Percentiles rank a stretch among this genome's conserved stretches.
These are phyloP conservation scores for Oidiodendron maius DNA, from an alignment of 495 filamentous ascomycete species.

Conservation along the genomic window DNA sequence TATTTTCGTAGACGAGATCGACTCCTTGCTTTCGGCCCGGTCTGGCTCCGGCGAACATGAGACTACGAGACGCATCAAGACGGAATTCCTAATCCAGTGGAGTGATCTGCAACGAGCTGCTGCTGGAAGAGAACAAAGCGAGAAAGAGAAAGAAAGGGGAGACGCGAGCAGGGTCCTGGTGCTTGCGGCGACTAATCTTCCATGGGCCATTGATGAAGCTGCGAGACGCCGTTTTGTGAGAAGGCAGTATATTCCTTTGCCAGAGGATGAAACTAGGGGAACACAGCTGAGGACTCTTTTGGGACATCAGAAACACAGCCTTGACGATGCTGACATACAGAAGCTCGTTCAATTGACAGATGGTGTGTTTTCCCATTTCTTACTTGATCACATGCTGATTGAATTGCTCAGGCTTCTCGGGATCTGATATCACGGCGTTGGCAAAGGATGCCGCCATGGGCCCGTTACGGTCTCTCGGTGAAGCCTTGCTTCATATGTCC, in stretches of 20 bases:
- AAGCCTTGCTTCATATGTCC: slow-evolving; percentile 80
- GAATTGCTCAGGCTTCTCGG: slow-evolving; percentile 70
- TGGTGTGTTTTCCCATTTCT: slow-evolving; percentile 46
- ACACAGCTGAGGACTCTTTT: slow-evolving; percentile 73
- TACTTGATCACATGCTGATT: slow-evolving; percentile 2
- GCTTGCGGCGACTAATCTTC: slow-evolving; percentile 91
- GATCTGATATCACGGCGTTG: slow-evolving; percentile 93
- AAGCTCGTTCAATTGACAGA: slow-evolving; percentile 78
- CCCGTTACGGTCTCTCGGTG: slow-evolving; percentile 83
- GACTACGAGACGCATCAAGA: slow-evolving; percentile 90
- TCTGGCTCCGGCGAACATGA: slow-evolving; percentile 85
- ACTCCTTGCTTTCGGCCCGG: slow-evolving; percentile 83
- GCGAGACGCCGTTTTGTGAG: slow-evolving; percentile 88
- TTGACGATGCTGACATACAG: slow-evolving; percentile 69
- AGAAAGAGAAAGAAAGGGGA: slow-evolving; percentile 64
- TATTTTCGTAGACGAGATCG: slow-evolving; percentile 99
- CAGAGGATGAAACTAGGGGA: slow-evolving; percentile 73
- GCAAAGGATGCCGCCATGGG: slow-evolving; percentile 99
- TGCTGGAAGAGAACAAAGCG: slow-evolving; percentile 71
- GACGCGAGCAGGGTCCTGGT: slow-evolving; percentile 89
- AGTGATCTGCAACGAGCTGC: slow-evolving; percentile 88
- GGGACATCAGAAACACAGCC: slow-evolving; percentile 77
- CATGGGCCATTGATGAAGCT: slow-evolving; percentile 97
- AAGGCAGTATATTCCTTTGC: slow-evolving; percentile 92
- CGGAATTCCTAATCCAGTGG: slow-evolving; percentile 98